Base-by-base conservation (phyloP, 805 yeast genomes). In the Monosporozyma servazzii region DNA sequence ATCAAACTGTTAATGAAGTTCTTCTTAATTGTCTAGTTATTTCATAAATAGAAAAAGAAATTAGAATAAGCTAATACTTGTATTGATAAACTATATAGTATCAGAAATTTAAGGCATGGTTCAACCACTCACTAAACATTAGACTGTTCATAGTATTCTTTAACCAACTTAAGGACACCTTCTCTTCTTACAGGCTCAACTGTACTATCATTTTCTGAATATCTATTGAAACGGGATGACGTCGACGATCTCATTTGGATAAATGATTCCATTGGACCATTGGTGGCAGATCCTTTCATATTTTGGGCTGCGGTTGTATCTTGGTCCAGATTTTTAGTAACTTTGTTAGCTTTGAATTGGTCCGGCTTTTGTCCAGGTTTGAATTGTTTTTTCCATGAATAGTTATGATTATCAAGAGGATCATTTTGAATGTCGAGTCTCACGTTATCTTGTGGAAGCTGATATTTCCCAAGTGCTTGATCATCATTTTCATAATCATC, bases 81-180 rank as follows among this genome's bases (percentile, higher is more conserved):
- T 25, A 25, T 25, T 25, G 27, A 25, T 25, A 25, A 25, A 5
- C 7, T 25, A 25, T 25, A 25, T 25, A n/a, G n/a, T n/a, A n/a
- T n/a, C n/a, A n/a, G n/a, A n/a, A n/a, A n/a, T n/a, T n/a, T n/a
- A n/a, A n/a, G n/a, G n/a, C n/a, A n/a, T n/a, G n/a, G n/a, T n/a
- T n/a, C n/a, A n/a, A n/a, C n/a, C n/a, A n/a, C 10, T 18, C 9
- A 18, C 18, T 41, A 41, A 10, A 30, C 25, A 13, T 68, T 72
- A 15, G 73, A 66, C 51, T 69, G 68, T 50, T 75, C 82, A 63
- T 88, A 88, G 54, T 87, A 83, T 61, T 88, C 89, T 63, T 87
- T 88, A 46, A 89, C 74, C 70, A 89, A 74, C 1, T 93, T 95
- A 43, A 82, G 71, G n/a, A 81, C 93, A 0, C 91, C 91, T 4